Conservation (phyloP, 345 rosid species). For the Erysimum cheiranthoides region DNA sequence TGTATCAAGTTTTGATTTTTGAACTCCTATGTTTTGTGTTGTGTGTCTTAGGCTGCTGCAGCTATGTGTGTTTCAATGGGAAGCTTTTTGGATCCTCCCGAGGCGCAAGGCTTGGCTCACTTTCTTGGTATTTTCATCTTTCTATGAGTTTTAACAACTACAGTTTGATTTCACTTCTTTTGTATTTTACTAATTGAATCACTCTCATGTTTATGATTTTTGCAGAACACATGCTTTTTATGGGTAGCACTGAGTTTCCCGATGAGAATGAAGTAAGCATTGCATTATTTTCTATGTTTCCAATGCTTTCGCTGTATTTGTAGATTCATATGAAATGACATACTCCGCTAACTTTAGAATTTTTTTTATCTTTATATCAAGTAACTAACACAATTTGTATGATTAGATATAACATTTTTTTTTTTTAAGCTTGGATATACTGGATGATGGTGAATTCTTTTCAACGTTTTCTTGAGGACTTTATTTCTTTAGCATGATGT, state of each 20-base stretch:
- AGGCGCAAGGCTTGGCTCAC: conserved; percentile 98
- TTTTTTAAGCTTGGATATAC: conserved; percentile 1
- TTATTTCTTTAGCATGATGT: conserved; percentile 20
- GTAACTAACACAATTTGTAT: conserved; percentile 4
- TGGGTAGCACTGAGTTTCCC: conserved; percentile 93
- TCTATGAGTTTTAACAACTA: conserved; percentile 14
- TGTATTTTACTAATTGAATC: neutral
- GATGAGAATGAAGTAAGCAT: conserved; percentile 93
- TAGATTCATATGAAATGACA: neutral
- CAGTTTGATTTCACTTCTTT: conserved; percentile 11
- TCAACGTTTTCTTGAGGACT: neutral
- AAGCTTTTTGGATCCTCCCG: conserved; percentile 92
- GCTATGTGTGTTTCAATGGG: conserved; percentile 99
- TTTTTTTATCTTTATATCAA: conserved; percentile 10
- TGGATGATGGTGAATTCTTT: conserved; percentile 18
- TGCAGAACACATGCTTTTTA: conserved; percentile 99
- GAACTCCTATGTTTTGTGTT: neutral
- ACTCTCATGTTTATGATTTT: conserved; percentile 12
- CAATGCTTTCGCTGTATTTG: conserved; percentile 3
- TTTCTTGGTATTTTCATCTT: conserved; percentile 71
- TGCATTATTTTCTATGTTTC: conserved; percentile 19
- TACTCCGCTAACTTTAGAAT: conserved; percentile 6
- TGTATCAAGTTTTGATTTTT: conserved; percentile 3
- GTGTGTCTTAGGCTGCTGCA: conserved; percentile 81
- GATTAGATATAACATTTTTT: neutral